phyloP scores from a whole-genome alignment of 2,329 filamentous ascomycete genomes.

The Alternaria triticina region DNA sequence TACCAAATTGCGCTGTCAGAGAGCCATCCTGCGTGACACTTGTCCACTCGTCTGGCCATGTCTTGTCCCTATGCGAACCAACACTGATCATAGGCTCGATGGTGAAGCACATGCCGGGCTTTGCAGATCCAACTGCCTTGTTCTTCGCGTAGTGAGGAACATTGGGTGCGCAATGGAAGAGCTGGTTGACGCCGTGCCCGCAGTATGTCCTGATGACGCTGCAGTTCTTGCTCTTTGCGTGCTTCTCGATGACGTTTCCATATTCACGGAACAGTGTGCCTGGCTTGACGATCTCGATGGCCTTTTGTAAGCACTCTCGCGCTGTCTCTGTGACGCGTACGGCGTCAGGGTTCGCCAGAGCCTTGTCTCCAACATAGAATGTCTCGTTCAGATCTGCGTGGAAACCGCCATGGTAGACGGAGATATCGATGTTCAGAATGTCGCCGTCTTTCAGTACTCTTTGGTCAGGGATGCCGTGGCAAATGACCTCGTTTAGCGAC shows the following conservation, averaged over 20 bases:
- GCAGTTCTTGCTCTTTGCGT: constrained; percentile 83
- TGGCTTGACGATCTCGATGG: constrained; percentile 91
- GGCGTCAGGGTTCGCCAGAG: constrained; percentile 80
- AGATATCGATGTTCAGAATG: constrained; percentile 96
- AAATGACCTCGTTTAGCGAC: constrained; percentile 95
- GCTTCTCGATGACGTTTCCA: constrained; percentile 93
- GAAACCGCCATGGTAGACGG: constrained; percentile 91
- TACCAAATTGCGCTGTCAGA: constrained; percentile 90
- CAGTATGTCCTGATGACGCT: constrained; percentile 96
- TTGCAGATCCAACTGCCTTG: constrained; percentile 92
- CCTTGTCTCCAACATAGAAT: constrained; percentile 94
- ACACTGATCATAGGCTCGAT: constrained; percentile 99
- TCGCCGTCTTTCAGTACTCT: constrained; percentile 87
- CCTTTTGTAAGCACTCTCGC: constrained; percentile 85
- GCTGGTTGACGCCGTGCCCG: constrained; percentile 90
- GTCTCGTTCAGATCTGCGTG: constrained; percentile 98
- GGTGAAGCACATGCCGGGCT: constrained; percentile 97
- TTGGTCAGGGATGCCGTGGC: constrained; percentile 96
- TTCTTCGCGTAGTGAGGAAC: constrained; percentile 98
- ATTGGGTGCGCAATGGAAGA: constrained; percentile 94
- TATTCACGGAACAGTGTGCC: constrained; percentile 92
- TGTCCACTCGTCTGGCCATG: constrained; percentile 99
- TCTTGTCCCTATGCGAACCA: constrained; percentile 89
- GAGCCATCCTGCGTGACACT: constrained; percentile 91
- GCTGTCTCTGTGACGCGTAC: constrained; percentile 91